Percentiles rank a stretch among this genome's conserved stretches.
Conservation (phyloP, 176 grass and related monocot genomes). For the Cenchrus purpureus region DNA sequence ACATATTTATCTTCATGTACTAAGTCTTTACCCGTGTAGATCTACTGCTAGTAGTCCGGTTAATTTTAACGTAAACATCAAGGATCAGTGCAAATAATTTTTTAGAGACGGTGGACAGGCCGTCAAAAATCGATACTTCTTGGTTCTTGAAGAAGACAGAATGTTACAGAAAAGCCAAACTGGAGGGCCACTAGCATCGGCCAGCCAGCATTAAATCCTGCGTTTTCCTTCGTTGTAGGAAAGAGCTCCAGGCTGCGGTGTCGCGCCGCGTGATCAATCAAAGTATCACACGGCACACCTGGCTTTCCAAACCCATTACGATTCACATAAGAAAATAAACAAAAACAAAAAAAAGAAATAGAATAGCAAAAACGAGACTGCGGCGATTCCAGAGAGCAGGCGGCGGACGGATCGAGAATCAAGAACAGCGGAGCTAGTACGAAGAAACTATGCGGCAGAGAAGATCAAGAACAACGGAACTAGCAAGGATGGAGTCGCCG, state of each 20-base stretch:
- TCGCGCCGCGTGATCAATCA: background rate
- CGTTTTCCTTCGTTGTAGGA: background rate
- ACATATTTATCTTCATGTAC: too few species aligned
- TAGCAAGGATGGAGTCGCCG: background rate
- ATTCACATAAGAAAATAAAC: background rate
- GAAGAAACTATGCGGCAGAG: background rate
- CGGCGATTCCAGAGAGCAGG: background rate
- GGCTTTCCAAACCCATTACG: slow-evolving; percentile 9
- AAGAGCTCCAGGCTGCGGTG: slow-evolving; percentile 24
- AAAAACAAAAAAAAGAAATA: too few species aligned
- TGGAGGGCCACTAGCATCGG: slow-evolving; percentile 27
- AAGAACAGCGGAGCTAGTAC: background rate
- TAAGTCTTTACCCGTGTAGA: too few species aligned
- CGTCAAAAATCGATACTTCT: too few species aligned
- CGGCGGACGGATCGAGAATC: background rate
- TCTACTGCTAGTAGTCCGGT: too few species aligned
- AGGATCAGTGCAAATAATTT: background rate
- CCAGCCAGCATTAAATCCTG: slow-evolving; percentile 64
- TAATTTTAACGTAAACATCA: too few species aligned
- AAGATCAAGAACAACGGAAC: background rate
- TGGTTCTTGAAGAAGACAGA: background rate
- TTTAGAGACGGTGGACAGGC: too few species aligned
- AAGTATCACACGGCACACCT: background rate
- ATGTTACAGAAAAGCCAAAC: slow-evolving; percentile 69
- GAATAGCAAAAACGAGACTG: background rate